Base-by-base conservation (phyloP, 2,329 filamentous ascomycete species). In the Paramyrothecium sp. region DNA sequence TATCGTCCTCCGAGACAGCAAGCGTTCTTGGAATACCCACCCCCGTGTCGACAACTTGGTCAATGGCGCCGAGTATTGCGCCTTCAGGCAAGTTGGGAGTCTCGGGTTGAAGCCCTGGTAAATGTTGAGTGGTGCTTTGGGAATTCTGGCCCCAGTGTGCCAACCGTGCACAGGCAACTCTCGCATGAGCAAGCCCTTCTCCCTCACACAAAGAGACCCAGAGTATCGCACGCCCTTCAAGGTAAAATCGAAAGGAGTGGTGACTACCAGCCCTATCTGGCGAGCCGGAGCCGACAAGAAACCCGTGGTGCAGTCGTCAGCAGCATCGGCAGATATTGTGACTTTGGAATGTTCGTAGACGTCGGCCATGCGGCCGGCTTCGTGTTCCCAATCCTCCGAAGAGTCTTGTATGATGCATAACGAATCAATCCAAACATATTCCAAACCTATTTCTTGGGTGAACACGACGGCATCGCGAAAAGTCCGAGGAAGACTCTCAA, bases 1-100 rank as follows among this genome's bases (percentile, higher is more conserved):
- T n/a, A n/a, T n/a, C n/a, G n/a, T n/a, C n/a, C n/a, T n/a, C n/a
- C n/a, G n/a, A n/a, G n/a, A n/a, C n/a, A n/a, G n/a, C n/a, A n/a
- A n/a, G 22, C 48, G 22, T n/a, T 77, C 75, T 56, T 78, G 75
- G 4, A 76, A 49, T 1, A 76, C 74, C 75, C 75, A 78, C 1
- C 70, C 75, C n/a, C n/a, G n/a, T n/a, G n/a, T 3, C 75, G 64
- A 11, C 58, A 56, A 55, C 67, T 73, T 7, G 77, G 59, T 3
- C 61, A n/a, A 3, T 68, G 61, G 1, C 67, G 55, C 1, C 68
- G 59, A 1, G 76, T 72, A 20, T 76, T n/a, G n/a, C n/a, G n/a
- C n/a, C 58, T 21, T 26, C 17, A 7, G 63, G n/a, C n/a, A n/a
- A n/a, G n/a, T n/a, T n/a, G n/a, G n/a, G n/a, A n/a, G n/a, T n/a